A percentile compares a stretch with the other conserved stretches of the same genome.
Conservation (phyloP, 345 rosid species). For the Raphanus sativus region DNA sequence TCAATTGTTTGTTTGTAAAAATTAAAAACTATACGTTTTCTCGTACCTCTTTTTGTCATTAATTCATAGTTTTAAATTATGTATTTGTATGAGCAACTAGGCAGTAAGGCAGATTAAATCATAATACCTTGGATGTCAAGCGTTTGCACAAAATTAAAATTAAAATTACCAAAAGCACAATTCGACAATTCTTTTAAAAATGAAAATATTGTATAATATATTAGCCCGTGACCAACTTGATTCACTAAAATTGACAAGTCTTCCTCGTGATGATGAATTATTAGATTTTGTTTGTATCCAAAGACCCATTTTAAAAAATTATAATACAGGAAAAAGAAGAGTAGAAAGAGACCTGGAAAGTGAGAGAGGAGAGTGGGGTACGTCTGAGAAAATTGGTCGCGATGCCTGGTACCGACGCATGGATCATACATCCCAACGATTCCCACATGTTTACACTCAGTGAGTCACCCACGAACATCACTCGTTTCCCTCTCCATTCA, state of each 20-base stretch:
- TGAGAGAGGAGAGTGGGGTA: constrained; percentile 54
- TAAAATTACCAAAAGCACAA: constrained; percentile 9
- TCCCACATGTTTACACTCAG: constrained; percentile 81
- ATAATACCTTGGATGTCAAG: constrained; percentile 35
- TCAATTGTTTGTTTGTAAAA: background rate
- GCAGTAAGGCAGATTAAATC: constrained; percentile 15
- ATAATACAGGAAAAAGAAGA: background rate
- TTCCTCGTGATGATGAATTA: constrained; percentile 31
- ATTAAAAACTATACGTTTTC: background rate
- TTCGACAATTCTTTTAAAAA: background rate
- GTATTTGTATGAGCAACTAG: background rate
- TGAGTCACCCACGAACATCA: constrained; percentile 98
- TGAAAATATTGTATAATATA: background rate
- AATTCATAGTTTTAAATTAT: background rate
- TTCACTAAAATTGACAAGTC: constrained; percentile 17
- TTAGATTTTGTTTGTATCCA: constrained; percentile 24
- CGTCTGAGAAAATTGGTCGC: constrained; percentile 40
- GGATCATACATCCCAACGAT: constrained; percentile 76
- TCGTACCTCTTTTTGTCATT: background rate
- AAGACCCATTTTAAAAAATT: background rate
- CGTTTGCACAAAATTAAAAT: constrained; percentile 10
- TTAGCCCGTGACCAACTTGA: constrained; percentile 30
- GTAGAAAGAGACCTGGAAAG: constrained; percentile 49
- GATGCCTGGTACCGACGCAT: constrained; percentile 64
- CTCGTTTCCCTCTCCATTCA: constrained; percentile 88